These are phyloP conservation scores for Protomyces arabidopsidicola DNA, from an alignment of 1,139 yeast genomes.

Conservation along the genomic window DNA sequence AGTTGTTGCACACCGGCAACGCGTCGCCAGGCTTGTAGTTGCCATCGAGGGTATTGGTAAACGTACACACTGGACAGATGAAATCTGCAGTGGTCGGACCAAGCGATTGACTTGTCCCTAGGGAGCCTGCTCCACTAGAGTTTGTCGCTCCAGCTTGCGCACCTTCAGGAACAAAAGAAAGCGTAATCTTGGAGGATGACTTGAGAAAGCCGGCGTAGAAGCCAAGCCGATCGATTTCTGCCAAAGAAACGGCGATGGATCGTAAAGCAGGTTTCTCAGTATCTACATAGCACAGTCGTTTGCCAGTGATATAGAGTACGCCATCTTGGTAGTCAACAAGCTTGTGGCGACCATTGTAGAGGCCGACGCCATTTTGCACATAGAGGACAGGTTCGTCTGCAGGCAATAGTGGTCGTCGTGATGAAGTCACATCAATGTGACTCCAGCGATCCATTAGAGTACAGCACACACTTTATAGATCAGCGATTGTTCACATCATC, in stretches of 20 bases:
- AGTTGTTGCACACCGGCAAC: constrained; percentile 62
- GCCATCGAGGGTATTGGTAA: constrained; percentile 51
- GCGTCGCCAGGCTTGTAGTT: constrained; percentile 41
- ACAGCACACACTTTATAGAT: not conserved
- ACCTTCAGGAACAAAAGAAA: not conserved
- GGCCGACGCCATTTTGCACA: constrained; percentile 39
- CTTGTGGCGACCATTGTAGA: constrained; percentile 50
- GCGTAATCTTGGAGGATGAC: constrained; percentile 70
- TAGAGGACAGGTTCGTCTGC: constrained; percentile 46
- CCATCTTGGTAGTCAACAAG: constrained; percentile 66
- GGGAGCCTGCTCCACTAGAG: no score
- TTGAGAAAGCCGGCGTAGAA: constrained; percentile 58
- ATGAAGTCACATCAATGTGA: constrained; percentile 46
- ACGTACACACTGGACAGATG: constrained; percentile 82
- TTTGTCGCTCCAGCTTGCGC: not conserved
- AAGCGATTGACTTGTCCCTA: not conserved
- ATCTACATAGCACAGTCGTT: constrained; percentile 69
- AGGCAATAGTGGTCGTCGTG: constrained; percentile 47
- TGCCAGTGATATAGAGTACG: constrained; percentile 67
- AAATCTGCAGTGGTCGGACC: constrained; percentile 44
- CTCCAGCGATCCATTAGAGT: constrained; percentile 41
- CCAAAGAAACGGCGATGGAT: constrained; percentile 52
- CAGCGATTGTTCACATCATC: not conserved
- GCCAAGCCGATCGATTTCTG: constrained; percentile 47
- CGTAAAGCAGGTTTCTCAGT: constrained; percentile 43